These are phyloP conservation scores for Dendrocalamus latiflorus DNA, from an alignment of 202 grass and related monocot species.

Conservation along the genomic window DNA sequence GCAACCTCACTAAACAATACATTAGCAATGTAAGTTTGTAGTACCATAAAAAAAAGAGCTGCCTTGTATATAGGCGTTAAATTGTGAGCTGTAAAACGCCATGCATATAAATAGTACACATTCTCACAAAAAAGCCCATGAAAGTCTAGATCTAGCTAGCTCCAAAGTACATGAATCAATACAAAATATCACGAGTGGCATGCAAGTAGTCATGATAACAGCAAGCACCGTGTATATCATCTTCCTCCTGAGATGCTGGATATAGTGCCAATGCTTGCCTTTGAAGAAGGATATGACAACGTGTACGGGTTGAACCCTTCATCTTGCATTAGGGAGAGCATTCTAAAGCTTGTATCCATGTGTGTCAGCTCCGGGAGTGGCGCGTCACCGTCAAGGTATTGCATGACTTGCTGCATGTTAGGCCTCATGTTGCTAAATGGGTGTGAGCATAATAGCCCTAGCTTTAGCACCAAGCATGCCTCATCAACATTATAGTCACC, in stretches of 20 bases:
- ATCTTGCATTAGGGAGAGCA: background rate
- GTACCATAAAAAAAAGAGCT: no score
- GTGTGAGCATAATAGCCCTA: constrained; percentile 29
- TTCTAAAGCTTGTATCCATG: background rate
- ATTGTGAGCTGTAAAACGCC: no score
- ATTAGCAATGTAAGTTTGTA: no score
- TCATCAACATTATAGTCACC: no score
- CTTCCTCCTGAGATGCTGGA: constrained; percentile 14
- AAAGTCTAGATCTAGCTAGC: no score
- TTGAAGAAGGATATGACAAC: background rate
- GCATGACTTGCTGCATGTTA: constrained; percentile 17
- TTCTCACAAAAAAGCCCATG: no score
- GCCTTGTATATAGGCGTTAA: no score
- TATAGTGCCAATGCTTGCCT: background rate
- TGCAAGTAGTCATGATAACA: no score
- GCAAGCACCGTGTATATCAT: background rate
- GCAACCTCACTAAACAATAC: no score
- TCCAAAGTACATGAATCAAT: no score
- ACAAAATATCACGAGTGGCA: no score
- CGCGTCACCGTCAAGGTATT: constrained; percentile 5
- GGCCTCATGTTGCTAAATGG: background rate
- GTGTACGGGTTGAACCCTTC: background rate
- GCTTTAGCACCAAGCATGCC: constrained; percentile 9
- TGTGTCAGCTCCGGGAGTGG: constrained; percentile 10
- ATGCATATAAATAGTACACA: no score